Conservation (phyloP, 352 stramenopile species). For the Globisporangium spiculum region DNA sequence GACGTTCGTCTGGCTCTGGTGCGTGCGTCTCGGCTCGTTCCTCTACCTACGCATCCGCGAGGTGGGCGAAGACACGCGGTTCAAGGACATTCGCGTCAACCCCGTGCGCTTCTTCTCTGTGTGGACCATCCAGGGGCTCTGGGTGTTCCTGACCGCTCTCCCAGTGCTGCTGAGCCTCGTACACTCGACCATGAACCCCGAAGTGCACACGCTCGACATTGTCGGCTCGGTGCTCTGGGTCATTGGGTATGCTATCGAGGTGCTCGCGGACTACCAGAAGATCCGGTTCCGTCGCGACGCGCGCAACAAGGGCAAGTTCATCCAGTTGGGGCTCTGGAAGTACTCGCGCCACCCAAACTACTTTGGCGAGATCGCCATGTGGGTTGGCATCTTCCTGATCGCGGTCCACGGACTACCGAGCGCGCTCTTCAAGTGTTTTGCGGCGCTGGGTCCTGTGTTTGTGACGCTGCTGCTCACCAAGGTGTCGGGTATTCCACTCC, state of each 20-base stretch:
- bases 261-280: slow-evolving; percentile 61
- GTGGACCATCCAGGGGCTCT: slow-evolving; percentile 83
- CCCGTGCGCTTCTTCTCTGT: slow-evolving; percentile 68
- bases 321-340: slow-evolving; percentile 72
- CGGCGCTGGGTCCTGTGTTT: slow-evolving; percentile 62
- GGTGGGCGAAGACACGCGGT: slow-evolving; percentile 71
- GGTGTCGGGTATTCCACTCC: slow-evolving; percentile 69
- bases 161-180: slow-evolving; percentile 56
- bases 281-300: slow-evolving; percentile 41
- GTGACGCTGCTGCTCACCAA: slow-evolving; percentile 67
- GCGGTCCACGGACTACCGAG: slow-evolving; percentile 43
- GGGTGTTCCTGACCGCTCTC: slow-evolving; percentile 74
- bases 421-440: slow-evolving; percentile 29
- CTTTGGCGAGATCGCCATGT: slow-evolving; percentile 91
- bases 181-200: slow-evolving; percentile 25
- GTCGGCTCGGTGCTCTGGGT: slow-evolving; percentile 39
- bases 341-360: slow-evolving; percentile 94
- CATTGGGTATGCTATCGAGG: slow-evolving; percentile 49
- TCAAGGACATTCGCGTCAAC: slow-evolving; percentile 60
- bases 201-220: slow-evolving; percentile 39
- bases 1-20: slow-evolving; percentile 76
- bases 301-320: slow-evolving; percentile 61
- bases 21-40: slow-evolving; percentile 70
- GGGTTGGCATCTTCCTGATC: slow-evolving; percentile 63
- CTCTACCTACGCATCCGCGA: slow-evolving; percentile 71